phyloP scores from a whole-genome alignment of 306 rosid genomes.

The Luffa aegyptiaca region DNA sequence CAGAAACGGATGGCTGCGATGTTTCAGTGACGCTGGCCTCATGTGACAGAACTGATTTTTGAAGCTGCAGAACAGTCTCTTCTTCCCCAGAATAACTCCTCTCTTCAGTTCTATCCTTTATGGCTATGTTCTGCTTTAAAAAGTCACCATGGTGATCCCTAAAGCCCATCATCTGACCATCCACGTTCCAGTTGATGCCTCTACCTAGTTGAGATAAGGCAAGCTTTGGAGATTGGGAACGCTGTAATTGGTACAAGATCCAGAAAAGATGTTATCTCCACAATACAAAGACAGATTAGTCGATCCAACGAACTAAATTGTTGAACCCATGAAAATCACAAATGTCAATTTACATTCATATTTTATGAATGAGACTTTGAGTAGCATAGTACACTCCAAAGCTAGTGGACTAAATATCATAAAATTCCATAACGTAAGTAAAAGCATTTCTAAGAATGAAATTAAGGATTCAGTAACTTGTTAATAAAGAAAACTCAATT shows the following conservation, averaged over 20 bases:
- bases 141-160: constrained; percentile 30
- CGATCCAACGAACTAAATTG: background rate
- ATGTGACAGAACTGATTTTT: constrained; percentile 35
- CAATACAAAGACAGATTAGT: background rate
- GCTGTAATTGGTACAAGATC: constrained; percentile 24
- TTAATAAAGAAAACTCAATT: background rate
- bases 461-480: background rate
- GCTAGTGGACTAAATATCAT: background rate
- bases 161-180: constrained; percentile 33
- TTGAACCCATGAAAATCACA: background rate
- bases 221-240: constrained; percentile 28
- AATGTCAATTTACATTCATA: background rate
- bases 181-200: constrained; percentile 38
- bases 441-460: background rate
- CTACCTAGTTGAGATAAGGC: constrained; percentile 49
- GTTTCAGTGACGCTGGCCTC: constrained; percentile 20
- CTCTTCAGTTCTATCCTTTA: constrained; percentile 34
- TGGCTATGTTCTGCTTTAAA: constrained; percentile 20
- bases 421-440: background rate
- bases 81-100: constrained; percentile 27
- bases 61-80: constrained; percentile 37
- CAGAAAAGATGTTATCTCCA: background rate
- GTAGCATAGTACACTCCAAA: background rate
- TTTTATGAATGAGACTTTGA: background rate
- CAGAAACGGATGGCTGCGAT: constrained; percentile 30